A percentile compares a stretch with the other conserved stretches of the same genome.
Conservation (phyloP, 164 flowering plant species). For the Buxus sempervirens region DNA sequence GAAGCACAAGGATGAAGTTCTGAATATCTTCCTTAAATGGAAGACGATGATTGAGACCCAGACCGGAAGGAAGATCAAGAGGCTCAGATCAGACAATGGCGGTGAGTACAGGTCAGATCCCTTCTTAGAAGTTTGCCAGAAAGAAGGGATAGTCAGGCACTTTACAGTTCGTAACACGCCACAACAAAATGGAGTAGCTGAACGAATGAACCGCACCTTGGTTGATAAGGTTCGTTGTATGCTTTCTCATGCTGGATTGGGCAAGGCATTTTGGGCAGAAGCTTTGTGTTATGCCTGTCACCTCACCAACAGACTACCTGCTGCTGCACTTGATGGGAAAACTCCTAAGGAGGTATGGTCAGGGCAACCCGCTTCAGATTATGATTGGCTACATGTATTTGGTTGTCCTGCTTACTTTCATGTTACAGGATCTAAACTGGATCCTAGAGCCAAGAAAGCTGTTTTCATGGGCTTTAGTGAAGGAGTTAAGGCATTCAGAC, state of each 20-base stretch:
- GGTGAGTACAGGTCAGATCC: constrained; percentile 9
- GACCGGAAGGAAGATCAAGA: constrained; percentile 8
- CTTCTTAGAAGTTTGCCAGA: constrained; percentile 3
- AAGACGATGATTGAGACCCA: constrained; percentile 13
- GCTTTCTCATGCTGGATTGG: constrained; percentile 20
- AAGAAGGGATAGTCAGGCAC: constrained; percentile 14
- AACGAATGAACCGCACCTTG: constrained; percentile 11
- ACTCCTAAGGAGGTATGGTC: constrained; percentile 9
- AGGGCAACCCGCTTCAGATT: background rate
- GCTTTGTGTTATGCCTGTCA: background rate
- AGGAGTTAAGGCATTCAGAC: constrained; percentile 3
- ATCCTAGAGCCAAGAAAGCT: constrained; percentile 13
- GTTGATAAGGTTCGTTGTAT: constrained; percentile 20
- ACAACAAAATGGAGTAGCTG: constrained; percentile 13
- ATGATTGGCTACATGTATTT: constrained; percentile 5
- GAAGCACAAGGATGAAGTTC: constrained; percentile 9
- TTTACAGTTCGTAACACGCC: constrained; percentile 11
- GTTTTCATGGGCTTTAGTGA: background rate
- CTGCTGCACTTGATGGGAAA: background rate
- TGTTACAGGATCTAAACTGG: background rate
- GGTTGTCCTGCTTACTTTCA: background rate
- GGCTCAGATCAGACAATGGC: constrained; percentile 11
- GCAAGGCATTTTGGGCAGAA: constrained; percentile 17
- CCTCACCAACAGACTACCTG: constrained; percentile 4
- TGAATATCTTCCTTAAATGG: constrained; percentile 7